Conservation (phyloP, 352 stramenopile species). For the Globisporangium irregulare region DNA sequence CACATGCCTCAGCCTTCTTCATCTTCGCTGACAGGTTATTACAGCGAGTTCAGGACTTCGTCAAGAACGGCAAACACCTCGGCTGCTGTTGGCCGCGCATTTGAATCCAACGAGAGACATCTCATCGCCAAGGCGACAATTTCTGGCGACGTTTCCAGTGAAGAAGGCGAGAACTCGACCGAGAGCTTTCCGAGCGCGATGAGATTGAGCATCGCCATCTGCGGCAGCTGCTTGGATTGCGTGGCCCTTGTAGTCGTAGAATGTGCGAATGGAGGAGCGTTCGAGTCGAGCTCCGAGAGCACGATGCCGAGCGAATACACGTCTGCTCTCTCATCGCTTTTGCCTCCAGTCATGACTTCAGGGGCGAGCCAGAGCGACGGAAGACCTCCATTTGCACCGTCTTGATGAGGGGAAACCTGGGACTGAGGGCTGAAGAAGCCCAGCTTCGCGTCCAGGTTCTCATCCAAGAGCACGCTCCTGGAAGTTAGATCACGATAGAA, state of each 20-base stretch:
- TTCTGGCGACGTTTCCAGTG: not conserved
- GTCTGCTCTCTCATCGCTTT: slow-evolving; percentile 25
- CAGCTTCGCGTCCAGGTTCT: slow-evolving; percentile 27
- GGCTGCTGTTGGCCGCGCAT: not conserved
- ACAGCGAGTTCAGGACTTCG: not conserved
- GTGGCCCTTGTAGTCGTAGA: not conserved
- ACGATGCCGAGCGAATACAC: slow-evolving; percentile 32
- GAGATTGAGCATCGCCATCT: slow-evolving; percentile 6
- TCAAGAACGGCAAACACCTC: not conserved
- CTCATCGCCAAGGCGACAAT: not conserved
- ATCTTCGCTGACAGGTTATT: not conserved
- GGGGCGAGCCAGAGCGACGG: slow-evolving; percentile 31
- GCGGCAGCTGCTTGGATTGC: not conserved
- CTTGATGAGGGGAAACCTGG: slow-evolving; percentile 8
- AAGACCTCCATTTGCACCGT: slow-evolving; percentile 9
- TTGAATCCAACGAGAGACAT: slow-evolving; percentile 1
- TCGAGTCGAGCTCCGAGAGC: slow-evolving; percentile 27
- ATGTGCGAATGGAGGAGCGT: slow-evolving; percentile 23
- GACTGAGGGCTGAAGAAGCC: slow-evolving; percentile 27
- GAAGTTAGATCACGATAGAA: slow-evolving; percentile 25
- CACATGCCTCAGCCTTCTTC: not conserved
- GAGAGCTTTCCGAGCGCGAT: slow-evolving; percentile 2
- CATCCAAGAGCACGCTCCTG: slow-evolving; percentile 21
- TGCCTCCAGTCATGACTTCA: slow-evolving; percentile 25
- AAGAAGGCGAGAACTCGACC: slow-evolving; percentile 1